Evolutionary conservation across 2,329 filamentous ascomycete genomes (phyloP).

Genomic region (Sclerotinia spermophila): DNA sequence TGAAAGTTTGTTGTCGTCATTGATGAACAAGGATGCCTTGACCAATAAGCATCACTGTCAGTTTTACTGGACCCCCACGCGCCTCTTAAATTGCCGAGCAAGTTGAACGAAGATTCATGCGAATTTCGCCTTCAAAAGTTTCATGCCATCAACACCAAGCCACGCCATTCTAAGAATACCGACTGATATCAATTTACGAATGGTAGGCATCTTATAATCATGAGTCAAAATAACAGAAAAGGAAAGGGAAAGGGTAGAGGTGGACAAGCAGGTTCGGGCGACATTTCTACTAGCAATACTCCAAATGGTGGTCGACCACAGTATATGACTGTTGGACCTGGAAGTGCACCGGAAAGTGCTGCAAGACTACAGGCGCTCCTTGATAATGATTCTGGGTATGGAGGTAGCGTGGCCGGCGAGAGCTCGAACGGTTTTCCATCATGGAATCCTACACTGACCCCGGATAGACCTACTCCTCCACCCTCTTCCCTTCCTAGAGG

Average conservation of each 20-base stretch:
- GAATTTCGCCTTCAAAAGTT: slow-evolving; percentile 18
- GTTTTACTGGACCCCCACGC: slow-evolving; percentile 4
- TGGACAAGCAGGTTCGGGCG: slow-evolving; percentile 25
- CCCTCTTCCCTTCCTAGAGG: slow-evolving; percentile 37
- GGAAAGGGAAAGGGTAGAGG: slow-evolving; percentile 44
- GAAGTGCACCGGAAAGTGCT: slow-evolving; percentile 76
- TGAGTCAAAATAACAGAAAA: slow-evolving; percentile 59
- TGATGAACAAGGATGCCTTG: neutral
- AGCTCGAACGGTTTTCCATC: slow-evolving; percentile 44
- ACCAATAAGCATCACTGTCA: slow-evolving; percentile 11
- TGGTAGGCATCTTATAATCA: slow-evolving; percentile 38
- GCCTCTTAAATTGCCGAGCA: slow-evolving; percentile 12
- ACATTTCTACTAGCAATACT: slow-evolving; percentile 11
- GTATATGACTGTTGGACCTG: slow-evolving; percentile 86
- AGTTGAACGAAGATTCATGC: slow-evolving; percentile 8
- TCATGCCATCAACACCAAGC: slow-evolving; percentile 8
- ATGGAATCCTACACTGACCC: slow-evolving; percentile 46
- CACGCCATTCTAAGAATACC: neutral
- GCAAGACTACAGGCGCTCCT: slow-evolving; percentile 76
- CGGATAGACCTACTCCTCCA: slow-evolving; percentile 45
- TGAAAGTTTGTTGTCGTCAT: slow-evolving; percentile 13
- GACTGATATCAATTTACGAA: slow-evolving; percentile 19
- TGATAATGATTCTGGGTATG: slow-evolving; percentile 88
- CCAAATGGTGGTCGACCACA: slow-evolving; percentile 45
- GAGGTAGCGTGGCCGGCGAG: slow-evolving; percentile 70